Conservation (phyloP, 305 asterid species). For the Fraxinus latifolia region DNA sequence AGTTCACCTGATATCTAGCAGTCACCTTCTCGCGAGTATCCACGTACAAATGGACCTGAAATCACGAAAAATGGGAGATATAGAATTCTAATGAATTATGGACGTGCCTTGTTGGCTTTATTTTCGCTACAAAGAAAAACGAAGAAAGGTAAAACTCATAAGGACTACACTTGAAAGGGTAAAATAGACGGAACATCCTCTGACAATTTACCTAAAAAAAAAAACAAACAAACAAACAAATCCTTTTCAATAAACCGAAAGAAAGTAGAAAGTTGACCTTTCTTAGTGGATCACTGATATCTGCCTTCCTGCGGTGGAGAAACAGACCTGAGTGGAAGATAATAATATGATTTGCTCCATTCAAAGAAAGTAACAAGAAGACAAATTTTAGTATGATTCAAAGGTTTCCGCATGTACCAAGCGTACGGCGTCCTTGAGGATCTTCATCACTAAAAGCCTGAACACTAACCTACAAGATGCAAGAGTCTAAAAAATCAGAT, state of each 20-base stretch:
- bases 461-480: slow-evolving; percentile 66
- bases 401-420: slow-evolving; percentile 50
- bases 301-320: slow-evolving; percentile 96
- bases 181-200: not conserved
- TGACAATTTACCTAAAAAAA: not conserved
- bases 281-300: slow-evolving; percentile 63
- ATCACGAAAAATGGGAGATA: slow-evolving; percentile 17
- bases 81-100: not conserved
- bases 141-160: not conserved
- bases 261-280: slow-evolving; percentile 47
- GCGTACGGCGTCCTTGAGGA: slow-evolving; percentile 95
- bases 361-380: slow-evolving; percentile 1
- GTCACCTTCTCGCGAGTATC: slow-evolving; percentile 94
- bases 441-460: slow-evolving; percentile 98
- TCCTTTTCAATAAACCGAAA: not conserved
- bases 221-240: not conserved
- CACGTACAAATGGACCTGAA: slow-evolving; percentile 76
- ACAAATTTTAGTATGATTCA: slow-evolving; percentile 1
- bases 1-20: slow-evolving; percentile 87
- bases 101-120: not conserved
- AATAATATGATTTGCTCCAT: slow-evolving; percentile 16
- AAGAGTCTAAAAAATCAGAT: slow-evolving; percentile 26
- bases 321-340: slow-evolving; percentile 65
- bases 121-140: not conserved
- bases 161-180: not conserved